Evolutionary conservation across 345 rosid genomes (phyloP).

Genomic region (Ceriops tagal): DNA sequence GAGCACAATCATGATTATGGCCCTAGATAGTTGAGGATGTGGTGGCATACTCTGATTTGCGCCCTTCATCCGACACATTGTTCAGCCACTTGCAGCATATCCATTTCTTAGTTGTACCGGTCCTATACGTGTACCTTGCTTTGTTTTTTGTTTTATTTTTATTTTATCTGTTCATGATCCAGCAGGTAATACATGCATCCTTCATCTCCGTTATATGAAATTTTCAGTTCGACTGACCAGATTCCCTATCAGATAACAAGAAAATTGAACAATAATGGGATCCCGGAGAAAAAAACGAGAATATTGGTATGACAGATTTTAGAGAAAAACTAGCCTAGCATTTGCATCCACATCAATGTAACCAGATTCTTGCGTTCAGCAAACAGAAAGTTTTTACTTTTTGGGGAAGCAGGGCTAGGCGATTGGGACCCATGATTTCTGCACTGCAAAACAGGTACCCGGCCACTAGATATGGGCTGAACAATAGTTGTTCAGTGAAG

Average conservation of each 20-base stretch:
- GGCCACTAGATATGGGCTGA: too few species aligned
- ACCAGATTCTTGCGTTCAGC: too few species aligned
- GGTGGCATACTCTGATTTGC: constrained; percentile 4
- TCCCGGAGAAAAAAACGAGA: neutral
- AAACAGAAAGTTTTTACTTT: too few species aligned
- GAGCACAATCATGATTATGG: neutral
- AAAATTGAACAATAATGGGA: neutral
- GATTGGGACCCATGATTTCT: too few species aligned
- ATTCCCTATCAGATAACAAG: neutral
- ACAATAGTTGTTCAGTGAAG: too few species aligned
- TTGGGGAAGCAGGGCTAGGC: too few species aligned
- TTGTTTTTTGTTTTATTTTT: neutral
- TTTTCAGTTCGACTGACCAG: constrained; percentile 11
- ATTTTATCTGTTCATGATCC: too few species aligned
- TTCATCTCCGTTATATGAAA: neutral
- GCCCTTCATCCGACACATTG: neutral
- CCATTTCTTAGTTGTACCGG: neutral
- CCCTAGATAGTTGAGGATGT: neutral
- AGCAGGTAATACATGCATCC: neutral
- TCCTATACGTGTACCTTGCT: neutral
- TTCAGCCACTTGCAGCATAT: constrained; percentile 11
- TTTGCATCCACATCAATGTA: too few species aligned
- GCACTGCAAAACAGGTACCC: too few species aligned
- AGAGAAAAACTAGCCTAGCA: neutral
- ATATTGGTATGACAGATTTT: neutral